Conservation (phyloP, 768 basidiomycete genomes). For the Auriculariales sp. region DNA sequence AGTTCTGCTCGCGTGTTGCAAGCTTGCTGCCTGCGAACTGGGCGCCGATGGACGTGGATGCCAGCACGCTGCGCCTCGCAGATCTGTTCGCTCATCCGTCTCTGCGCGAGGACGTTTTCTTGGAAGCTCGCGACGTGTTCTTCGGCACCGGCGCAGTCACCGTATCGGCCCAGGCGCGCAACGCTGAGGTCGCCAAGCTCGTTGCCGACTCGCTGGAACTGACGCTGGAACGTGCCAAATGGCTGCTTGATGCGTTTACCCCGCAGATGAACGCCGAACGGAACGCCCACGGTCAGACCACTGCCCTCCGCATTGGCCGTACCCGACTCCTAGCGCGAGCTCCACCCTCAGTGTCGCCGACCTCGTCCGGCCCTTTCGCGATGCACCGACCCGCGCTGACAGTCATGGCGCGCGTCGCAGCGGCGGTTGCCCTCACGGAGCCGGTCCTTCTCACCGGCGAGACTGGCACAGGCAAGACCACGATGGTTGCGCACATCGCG, state of each 20-base stretch:
- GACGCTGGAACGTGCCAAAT: conserved; percentile 51
- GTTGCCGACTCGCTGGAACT: conserved; percentile 52
- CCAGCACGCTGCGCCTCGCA: conserved; percentile 19
- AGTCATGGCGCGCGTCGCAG: conserved; percentile 68
- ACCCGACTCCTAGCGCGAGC: conserved; percentile 37
- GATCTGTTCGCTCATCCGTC: conserved; percentile 52
- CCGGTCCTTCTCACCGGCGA: conserved; percentile 89
- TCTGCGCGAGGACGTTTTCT: conserved; percentile 75
- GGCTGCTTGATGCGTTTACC: conserved; percentile 49
- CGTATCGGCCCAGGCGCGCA: conserved; percentile 32
- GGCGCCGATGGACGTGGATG: conserved; percentile 17
- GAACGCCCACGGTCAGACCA: conserved; percentile 44
- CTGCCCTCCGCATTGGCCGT: conserved; percentile 47
- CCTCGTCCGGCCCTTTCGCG: conserved; percentile 53
- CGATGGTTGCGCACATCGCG: conserved; percentile 76
- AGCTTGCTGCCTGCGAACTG: conserved; percentile 33
- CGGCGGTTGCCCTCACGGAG: conserved; percentile 56
- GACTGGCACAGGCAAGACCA: conserved; percentile 99
- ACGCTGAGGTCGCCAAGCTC: conserved; percentile 32
- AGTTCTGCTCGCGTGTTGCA: conserved; percentile 66
- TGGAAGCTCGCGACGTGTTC: conserved; percentile 85
- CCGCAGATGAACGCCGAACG: conserved; percentile 52
- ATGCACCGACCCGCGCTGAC: conserved; percentile 73
- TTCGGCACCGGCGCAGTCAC: conserved; percentile 58
- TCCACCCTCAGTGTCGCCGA: conserved; percentile 9